Conservation (phyloP, 345 rosid genomes). For the Clausena lansium region DNA sequence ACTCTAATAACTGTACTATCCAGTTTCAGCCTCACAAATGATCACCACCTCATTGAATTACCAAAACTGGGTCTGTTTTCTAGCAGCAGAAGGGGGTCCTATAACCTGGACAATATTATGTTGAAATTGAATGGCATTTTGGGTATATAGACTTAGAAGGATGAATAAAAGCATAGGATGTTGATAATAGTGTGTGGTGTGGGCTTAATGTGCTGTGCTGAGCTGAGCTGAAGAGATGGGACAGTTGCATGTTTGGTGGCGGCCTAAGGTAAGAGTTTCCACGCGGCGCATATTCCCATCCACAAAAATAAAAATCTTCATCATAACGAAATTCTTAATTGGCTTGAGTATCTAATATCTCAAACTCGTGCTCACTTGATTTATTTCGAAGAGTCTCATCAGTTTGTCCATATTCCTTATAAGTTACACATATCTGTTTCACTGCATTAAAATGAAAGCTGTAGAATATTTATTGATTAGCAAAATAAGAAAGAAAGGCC, state of each 20-base stretch:
- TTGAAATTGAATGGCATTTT: constrained; percentile 18
- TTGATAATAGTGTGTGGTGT: constrained; percentile 34
- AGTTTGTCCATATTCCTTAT: no score
- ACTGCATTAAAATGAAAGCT: not conserved
- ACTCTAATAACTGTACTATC: constrained; percentile 5
- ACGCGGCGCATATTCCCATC: constrained; percentile 31
- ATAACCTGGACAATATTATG: no score
- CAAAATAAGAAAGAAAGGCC: not conserved
- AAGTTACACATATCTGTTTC: no score
- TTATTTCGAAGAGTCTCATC: no score
- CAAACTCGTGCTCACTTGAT: no score
- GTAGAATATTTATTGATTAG: not conserved
- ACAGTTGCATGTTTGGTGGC: constrained; percentile 27
- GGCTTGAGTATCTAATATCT: not conserved
- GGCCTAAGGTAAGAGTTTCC: constrained; percentile 20
- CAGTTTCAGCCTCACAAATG: constrained; percentile 27
- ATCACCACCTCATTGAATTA: constrained; percentile 9
- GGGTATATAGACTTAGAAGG: constrained; percentile 17
- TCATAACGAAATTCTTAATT: not conserved
- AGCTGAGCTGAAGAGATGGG: constrained; percentile 26
- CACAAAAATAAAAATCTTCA: constrained; percentile 33
- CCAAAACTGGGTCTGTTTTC: constrained; percentile 16
- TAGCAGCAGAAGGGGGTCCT: not conserved
- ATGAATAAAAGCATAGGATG: constrained; percentile 10
- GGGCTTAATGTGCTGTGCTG: constrained; percentile 10